phyloP scores from a whole-genome alignment of 176 grass and related monocot species.

The Poa annua region DNA sequence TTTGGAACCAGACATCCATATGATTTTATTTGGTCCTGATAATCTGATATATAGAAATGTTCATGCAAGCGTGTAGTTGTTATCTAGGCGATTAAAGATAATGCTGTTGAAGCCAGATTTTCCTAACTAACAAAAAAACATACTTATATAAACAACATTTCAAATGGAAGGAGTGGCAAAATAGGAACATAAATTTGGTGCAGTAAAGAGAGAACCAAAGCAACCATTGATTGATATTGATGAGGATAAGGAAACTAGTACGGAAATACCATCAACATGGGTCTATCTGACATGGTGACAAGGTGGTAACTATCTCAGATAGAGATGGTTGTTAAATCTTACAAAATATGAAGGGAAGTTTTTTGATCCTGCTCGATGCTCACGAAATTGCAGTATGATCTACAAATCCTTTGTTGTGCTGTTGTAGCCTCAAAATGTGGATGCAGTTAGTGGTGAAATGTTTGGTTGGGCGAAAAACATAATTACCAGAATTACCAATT shows the following conservation, averaged over 20 bases:
- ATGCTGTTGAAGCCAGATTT: not conserved
- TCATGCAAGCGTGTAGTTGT: slow-evolving; percentile 8
- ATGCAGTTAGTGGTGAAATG: not conserved
- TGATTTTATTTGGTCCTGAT: not conserved
- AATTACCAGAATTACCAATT: not conserved
- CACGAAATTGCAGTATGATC: not conserved
- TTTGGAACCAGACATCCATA: not conserved
- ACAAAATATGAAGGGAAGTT: not conserved
- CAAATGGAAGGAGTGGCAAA: slow-evolving; percentile 2
- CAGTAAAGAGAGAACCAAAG: not conserved
- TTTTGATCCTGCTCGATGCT: slow-evolving; percentile 8
- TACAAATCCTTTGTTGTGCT: not conserved
- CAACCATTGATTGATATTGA: not conserved
- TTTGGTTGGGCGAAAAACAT: not conserved
- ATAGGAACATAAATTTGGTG: not conserved
- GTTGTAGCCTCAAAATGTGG: not conserved
- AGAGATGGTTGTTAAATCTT: not conserved
- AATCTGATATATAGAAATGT: slow-evolving; percentile 25
- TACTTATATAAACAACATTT: not conserved
- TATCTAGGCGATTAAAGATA: not conserved
- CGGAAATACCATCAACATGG: not conserved
- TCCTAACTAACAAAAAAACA: not conserved
- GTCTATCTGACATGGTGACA: not conserved
- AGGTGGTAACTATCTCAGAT: slow-evolving; percentile 5
- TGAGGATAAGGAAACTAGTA: not conserved